Evolutionary conservation across 306 rosid species (phyloP), one percentile per base, ranked within the genome.

Genomic region (Pterocarpus macrocarpus): DNA sequence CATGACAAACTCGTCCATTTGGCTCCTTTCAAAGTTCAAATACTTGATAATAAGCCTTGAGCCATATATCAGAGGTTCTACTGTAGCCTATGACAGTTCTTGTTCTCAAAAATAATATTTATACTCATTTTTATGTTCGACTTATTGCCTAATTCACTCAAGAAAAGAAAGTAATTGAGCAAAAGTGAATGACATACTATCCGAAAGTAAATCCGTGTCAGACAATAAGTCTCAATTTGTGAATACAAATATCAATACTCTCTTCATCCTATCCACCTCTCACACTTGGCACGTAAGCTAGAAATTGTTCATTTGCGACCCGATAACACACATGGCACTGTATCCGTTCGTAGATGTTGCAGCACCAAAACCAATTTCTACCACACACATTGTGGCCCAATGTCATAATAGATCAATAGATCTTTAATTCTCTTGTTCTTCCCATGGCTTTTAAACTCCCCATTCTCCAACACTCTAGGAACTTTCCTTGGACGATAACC

Each of bases 401-500:
- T 77, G 8, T 14, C 38, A 16, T 16, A 17, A 15, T 55, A 72
- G 12, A 45, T 30, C 22, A 13, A 45, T 47, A 30, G 11, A 34
- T 36, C 55, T 16, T 36, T 8, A 33, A 63, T 49, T 14, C 16
- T 28, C 57, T 50, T 50, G 52, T 39, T 57, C 7, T 57, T 32
- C 64, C 28, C 11, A 16, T 50, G 39, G 28, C 64, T 36, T 22
- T 64, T 32, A 49, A 49, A 64, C 30, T 47, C 32, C 36, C 9
- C 13, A 76, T 50, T 63, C 33, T 66, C 66, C 57, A 38, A 77
- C 32, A 30, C 8, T 65, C 1, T 8, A 28, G 66, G 41, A 41
- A 66, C 58, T 78, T 67, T 66, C 49, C 59, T 53, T 52, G n/a
- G 63, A 45, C 38, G 64, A 34, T 64, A 57, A 22, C 52, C 13